Percentiles rank a stretch among this genome's conserved stretches.
Conservation (phyloP, 139 green algal species). For the Closterium sp. region DNA sequence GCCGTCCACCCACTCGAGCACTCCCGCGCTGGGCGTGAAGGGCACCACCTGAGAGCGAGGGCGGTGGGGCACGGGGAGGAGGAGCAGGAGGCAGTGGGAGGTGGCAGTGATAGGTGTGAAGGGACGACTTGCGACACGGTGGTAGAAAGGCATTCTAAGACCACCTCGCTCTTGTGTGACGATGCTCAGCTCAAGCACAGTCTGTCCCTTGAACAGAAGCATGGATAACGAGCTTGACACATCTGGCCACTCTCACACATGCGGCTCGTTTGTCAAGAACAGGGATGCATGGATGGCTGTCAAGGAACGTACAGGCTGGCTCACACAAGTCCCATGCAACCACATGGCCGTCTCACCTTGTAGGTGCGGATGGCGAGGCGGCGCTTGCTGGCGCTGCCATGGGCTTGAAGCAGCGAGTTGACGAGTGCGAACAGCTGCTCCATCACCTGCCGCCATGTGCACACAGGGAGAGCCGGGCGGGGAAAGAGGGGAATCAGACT, state of each 20-base stretch:
- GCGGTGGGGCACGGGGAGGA: background rate
- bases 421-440: conserved; percentile 93
- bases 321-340: background rate
- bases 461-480: background rate
- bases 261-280: no score
- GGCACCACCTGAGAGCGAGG: conserved; percentile 63
- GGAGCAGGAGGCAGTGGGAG: background rate
- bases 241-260: no score
- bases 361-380: conserved; percentile 80
- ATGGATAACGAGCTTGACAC: no score
- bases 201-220: no score
- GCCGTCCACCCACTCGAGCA: conserved; percentile 93
- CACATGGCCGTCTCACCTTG: conserved; percentile 55
- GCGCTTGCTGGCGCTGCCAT: conserved; percentile 56
- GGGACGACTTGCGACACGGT: no score
- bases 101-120: no score
- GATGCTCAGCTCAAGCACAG: no score
- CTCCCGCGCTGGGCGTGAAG: conserved; percentile 77
- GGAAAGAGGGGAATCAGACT: no score
- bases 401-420: conserved; percentile 71
- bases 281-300: no score
- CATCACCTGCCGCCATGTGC: conserved; percentile 71
- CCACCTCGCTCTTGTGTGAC: no score
- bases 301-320: no score
- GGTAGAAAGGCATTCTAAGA: no score